Conservation (phyloP, 441 rosid genomes). For the Euphorbia corollata region DNA sequence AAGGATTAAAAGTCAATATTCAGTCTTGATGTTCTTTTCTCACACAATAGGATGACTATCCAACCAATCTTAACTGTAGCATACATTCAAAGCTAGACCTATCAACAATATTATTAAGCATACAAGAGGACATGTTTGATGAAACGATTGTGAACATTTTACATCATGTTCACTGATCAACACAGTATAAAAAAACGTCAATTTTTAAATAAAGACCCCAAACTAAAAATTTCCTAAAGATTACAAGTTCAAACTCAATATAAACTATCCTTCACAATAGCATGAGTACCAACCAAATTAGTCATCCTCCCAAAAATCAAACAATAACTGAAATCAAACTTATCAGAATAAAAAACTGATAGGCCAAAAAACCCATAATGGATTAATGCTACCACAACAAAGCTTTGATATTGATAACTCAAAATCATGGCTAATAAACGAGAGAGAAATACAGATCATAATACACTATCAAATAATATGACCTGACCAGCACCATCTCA, state of each 20-base stretch:
- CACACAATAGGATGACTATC: not conserved
- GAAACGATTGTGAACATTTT: not conserved
- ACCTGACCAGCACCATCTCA: not conserved
- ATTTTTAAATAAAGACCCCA: not conserved
- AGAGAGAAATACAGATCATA: not conserved
- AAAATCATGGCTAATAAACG: not conserved
- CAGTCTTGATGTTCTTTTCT: not conserved
- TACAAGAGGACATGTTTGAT: not conserved
- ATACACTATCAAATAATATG: not conserved
- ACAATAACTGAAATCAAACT: not conserved
- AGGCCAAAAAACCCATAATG: not conserved
- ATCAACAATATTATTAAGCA: not conserved
- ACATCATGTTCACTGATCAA: not conserved
- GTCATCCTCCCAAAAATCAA: not conserved
- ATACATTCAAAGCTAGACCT: not conserved
- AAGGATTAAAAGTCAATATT: not conserved
- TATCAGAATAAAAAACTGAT: not conserved
- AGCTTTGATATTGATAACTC: not conserved
- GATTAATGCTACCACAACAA: not conserved
- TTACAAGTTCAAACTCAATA: not conserved
- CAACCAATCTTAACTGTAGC: not conserved
- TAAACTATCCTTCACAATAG: not conserved
- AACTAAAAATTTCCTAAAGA: not conserved
- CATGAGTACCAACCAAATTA: conserved; percentile 2
- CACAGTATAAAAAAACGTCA: not conserved